Evolutionary conservation across 805 yeast species (phyloP), one percentile per base, ranked within the genome.

Genomic region (Ogataea methanolica): DNA sequence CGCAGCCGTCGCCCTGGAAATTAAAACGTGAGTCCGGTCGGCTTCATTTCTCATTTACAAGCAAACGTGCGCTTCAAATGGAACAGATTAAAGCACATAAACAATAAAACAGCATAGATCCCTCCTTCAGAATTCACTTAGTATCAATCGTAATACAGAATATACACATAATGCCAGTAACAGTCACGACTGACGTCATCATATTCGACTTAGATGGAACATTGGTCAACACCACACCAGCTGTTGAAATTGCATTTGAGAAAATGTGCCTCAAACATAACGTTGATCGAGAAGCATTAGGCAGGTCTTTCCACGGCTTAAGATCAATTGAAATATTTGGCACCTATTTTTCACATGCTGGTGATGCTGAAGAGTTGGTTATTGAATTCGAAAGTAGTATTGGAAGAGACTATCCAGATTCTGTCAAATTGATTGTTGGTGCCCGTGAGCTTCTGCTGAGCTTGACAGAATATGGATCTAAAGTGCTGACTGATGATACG

Each of bases 171-270:
- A 39, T 39, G 41, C 16, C 33, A 23, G 41, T 9, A 5, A 31
- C 16, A 5, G 9, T 39, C 6, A 14, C 16, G 7, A 39, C 41
- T 3, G 41, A 39, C 16, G n/a, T 23, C 8, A 23, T 39, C 14
- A 15, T 39, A 39, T 39, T 39, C 16, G 33, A 39, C n/a, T 16
- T 39, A 23, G 41, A 39, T n/a, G 41, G 41, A 14, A 39, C 41
- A 21, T 22, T 39, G n/a, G 41, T 39, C 12, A 39, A 39, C 8
- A 39, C 41, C 5, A 39, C 41, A 15, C 16, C 26, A 23, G 41
- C 41, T 5, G 41, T 39, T 26, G 41, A 39, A 11, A 39, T n/a
- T 15, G 41, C 41, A 4, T 39, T 39, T 23, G 29, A 15, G 4
- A 39, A 39, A n/a, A 15, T 39, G 33, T 39, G 41, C 15, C 5